Conservation (phyloP, 2,329 filamentous ascomycete species). For the Dactylonectria macrodidyma region DNA sequence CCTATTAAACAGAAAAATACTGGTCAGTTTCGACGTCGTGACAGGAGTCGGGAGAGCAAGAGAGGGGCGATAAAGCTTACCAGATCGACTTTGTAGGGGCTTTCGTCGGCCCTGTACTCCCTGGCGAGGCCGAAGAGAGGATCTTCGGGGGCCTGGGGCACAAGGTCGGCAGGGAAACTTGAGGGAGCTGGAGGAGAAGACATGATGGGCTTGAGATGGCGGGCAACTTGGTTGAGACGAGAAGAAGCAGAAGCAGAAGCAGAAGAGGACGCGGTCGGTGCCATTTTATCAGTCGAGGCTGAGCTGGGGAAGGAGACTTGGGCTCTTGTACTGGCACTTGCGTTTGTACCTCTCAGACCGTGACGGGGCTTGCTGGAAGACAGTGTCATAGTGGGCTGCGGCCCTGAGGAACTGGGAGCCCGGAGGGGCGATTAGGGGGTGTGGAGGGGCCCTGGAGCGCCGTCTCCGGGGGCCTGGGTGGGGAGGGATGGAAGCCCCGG, state of each 20-base stretch:
- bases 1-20: slow-evolving; percentile 55
- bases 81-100: slow-evolving; percentile 89
- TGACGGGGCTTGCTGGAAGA: slow-evolving; percentile 47
- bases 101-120: slow-evolving; percentile 85
- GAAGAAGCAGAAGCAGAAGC: slow-evolving; percentile 65
- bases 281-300: slow-evolving; percentile 49
- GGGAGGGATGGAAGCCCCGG: slow-evolving; percentile 33
- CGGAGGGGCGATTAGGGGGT: slow-evolving; percentile 41
- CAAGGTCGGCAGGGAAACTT: slow-evolving; percentile 81
- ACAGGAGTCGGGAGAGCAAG: slow-evolving; percentile 5
- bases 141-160: slow-evolving; percentile 94
- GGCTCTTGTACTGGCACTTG: slow-evolving; percentile 21
- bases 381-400: slow-evolving; percentile 51
- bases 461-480: slow-evolving; percentile 45
- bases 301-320: slow-evolving; percentile 36
- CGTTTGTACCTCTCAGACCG: slow-evolving; percentile 36
- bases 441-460: slow-evolving; percentile 40
- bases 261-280: slow-evolving; percentile 56
- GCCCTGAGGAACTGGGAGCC: slow-evolving; percentile 42
- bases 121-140: slow-evolving; percentile 94
- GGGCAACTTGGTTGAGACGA: slow-evolving; percentile 73
- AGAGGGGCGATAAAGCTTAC: slow-evolving; percentile 64
- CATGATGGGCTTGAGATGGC: slow-evolving; percentile 78
- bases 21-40: slow-evolving; percentile 30
- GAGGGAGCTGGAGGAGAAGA: slow-evolving; percentile 59